Conservation (phyloP, 768 basidiomycete genomes). For the Tylopilus sp. region DNA sequence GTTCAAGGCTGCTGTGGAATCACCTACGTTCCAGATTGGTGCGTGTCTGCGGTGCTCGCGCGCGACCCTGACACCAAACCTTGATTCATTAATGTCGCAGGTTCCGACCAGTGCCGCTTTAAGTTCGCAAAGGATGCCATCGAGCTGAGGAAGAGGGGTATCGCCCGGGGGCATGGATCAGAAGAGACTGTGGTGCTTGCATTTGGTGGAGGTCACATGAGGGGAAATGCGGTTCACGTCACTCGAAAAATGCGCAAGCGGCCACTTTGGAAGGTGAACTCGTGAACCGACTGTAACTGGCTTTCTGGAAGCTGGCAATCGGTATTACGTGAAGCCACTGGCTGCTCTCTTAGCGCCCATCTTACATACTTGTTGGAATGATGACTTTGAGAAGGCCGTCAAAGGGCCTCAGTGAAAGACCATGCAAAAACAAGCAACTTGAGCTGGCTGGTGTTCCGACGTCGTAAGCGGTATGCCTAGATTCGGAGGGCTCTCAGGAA, state of each 20-base stretch:
- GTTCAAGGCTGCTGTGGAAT: conserved; percentile 81
- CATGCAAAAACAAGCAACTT: conserved; percentile 1
- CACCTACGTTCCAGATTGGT: conserved; percentile 79
- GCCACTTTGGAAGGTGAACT: conserved; percentile 78
- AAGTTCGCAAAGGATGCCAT: conserved; percentile 91
- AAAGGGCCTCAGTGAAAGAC: background rate
- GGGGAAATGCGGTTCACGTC: conserved; percentile 77
- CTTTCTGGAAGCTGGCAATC: conserved; percentile 16
- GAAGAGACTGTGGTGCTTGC: conserved; percentile 93
- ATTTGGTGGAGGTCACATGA: conserved; percentile 69
- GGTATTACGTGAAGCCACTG: conserved; percentile 28
- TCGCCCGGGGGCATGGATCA: conserved; percentile 63
- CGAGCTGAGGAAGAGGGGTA: conserved; percentile 75
- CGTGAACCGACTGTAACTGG: conserved; percentile 44
- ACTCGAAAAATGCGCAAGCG: conserved; percentile 84
- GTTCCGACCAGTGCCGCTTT: conserved; percentile 83
- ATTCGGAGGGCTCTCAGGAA: conserved; percentile 16
- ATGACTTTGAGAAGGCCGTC: conserved; percentile 5
- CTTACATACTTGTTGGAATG: conserved; percentile 21
- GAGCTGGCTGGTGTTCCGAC: background rate
- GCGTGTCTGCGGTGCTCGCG: conserved; percentile 21
- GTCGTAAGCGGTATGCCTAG: conserved; percentile 6
- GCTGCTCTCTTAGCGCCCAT: conserved; percentile 16
- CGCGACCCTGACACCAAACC: background rate
- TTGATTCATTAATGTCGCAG: conserved; percentile 37